Conservation (phyloP, 2,329 filamentous ascomycete genomes). For the Venturia pyrina region DNA sequence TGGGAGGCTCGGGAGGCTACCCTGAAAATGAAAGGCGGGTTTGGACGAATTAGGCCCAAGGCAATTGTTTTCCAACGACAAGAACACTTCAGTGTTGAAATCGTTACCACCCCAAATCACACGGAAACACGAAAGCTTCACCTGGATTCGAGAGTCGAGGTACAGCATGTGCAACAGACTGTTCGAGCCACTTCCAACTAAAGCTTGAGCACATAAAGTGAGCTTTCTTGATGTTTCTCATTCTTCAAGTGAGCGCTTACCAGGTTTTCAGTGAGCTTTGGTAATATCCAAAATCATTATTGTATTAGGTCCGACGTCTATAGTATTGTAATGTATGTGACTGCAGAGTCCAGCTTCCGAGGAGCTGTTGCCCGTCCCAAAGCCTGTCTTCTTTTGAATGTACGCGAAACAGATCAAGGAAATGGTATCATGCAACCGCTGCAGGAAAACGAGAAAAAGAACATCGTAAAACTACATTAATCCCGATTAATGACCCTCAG, state of each 20-base stretch:
- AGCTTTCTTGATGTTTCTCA: no score
- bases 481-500: conserved; percentile 57
- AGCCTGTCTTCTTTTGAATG: not conserved
- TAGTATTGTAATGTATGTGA: not conserved
- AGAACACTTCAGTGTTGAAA: not conserved
- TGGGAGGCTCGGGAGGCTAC: no score
- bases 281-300: not conserved
- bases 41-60: not conserved
- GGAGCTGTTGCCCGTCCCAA: not conserved
- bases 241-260: no score
- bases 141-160: not conserved
- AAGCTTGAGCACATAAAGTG: no score
- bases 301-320: not conserved
- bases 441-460: not conserved
- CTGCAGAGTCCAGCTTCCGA: not conserved
- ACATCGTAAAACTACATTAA: conserved; percentile 18
- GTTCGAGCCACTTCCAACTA: no score
- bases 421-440: conserved; percentile 10
- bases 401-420: not conserved
- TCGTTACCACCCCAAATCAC: not conserved
- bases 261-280: no score
- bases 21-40: no score
- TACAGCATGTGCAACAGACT: no score
- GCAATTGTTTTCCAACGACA: not conserved
- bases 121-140: not conserved